Conservation (phyloP, 148 eudicot genomes). For the Cornus kousa region DNA sequence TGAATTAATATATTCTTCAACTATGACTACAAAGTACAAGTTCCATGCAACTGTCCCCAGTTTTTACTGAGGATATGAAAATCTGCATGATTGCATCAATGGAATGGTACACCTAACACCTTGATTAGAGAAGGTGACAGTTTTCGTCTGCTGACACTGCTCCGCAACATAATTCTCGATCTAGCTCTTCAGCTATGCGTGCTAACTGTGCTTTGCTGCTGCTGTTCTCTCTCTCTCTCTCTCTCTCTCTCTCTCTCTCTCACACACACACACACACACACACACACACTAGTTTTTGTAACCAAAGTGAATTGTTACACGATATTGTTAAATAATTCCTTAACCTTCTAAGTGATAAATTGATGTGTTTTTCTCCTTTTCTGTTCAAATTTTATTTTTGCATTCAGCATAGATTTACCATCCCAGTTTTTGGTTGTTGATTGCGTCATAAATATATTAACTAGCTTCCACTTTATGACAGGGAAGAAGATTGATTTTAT, state of each 20-base stretch:
- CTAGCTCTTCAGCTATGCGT: not conserved
- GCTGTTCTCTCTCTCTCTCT: not conserved
- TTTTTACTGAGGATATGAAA: too few relatives aligned
- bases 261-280: too few relatives aligned
- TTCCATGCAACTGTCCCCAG: too few relatives aligned
- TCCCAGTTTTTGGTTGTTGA: slow-evolving; percentile 4
- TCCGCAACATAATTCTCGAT: not conserved
- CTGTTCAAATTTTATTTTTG: not conserved
- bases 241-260: not conserved
- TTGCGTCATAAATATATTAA: not conserved
- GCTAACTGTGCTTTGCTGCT: not conserved
- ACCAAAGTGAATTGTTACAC: not conserved
- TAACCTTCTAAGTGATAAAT: not conserved
- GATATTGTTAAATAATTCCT: not conserved
- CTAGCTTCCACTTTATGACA: slow-evolving; percentile 29
- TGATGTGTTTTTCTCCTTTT: not conserved
- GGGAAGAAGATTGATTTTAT: slow-evolving; percentile 88
- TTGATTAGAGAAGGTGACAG: not conserved
- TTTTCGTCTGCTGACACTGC: not conserved
- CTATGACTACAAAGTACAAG: too few relatives aligned
- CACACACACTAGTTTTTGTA: too few relatives aligned
- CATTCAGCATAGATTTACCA: not conserved
- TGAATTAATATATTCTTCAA: too few relatives aligned
- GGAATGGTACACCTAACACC: not conserved
- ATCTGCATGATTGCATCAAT: too few relatives aligned